A percentile compares a stretch with the other conserved stretches of the same genome.
Evolutionary conservation across 768 basidiomycete genomes (phyloP).

Genomic region (Suillus alpinus): DNA sequence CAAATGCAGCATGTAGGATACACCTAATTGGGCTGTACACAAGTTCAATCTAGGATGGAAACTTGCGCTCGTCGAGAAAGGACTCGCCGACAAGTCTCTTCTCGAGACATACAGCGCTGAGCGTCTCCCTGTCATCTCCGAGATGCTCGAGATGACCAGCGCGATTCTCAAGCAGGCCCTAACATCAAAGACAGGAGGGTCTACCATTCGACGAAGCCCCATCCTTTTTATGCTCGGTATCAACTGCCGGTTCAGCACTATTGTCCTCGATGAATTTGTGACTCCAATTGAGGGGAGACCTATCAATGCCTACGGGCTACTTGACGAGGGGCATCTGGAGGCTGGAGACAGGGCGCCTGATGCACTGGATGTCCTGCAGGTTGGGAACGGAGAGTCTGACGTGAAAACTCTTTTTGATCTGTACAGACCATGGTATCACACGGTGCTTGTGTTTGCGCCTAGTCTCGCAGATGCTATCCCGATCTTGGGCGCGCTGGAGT

Average conservation of each 20-base stretch:
- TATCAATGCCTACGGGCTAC: constrained; percentile 7
- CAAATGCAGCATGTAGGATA: background rate
- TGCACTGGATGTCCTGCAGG: constrained; percentile 16
- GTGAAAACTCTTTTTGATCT: constrained; percentile 26
- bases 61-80: constrained; percentile 23
- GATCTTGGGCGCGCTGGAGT: background rate
- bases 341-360: constrained; percentile 13
- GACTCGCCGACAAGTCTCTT: constrained; percentile 18
- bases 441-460: constrained; percentile 8
- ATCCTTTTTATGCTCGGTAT: constrained; percentile 29
- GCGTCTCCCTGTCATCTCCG: constrained; percentile 26
- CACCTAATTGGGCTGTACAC: background rate
- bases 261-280: constrained; percentile 10
- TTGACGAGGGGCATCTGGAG: constrained; percentile 10
- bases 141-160: constrained; percentile 24
- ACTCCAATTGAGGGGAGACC: background rate
- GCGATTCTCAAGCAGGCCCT: constrained; percentile 13
- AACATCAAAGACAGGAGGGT: constrained; percentile 1
- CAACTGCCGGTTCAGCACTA: constrained; percentile 13
- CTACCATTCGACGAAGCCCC: constrained; percentile 16
- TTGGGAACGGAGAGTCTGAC: constrained; percentile 1
- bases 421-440: constrained; percentile 19
- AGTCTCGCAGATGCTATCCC: constrained; percentile 8
- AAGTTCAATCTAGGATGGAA: constrained; percentile 26
- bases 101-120: constrained; percentile 25